Conservation (phyloP, 2,329 filamentous ascomycete species). For the Pseudocercospora cruenta region DNA sequence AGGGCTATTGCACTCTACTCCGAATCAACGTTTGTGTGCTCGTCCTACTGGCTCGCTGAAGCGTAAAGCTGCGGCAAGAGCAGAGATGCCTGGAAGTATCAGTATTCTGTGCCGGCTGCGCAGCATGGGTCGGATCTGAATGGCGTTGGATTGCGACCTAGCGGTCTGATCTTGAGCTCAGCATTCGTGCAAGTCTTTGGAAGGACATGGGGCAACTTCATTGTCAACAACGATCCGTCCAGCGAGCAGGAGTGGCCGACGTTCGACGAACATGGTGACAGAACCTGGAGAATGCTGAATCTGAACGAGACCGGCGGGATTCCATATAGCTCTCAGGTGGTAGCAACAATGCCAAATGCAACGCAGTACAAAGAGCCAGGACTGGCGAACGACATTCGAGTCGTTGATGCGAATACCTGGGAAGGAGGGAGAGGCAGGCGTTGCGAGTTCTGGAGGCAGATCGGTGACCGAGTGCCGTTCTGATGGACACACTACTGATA, state of each 20-base stretch:
- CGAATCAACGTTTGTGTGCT: slow-evolving; percentile 57
- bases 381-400: slow-evolving; percentile 45
- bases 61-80: slow-evolving; percentile 36
- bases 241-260: slow-evolving; percentile 36
- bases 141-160: slow-evolving; percentile 39
- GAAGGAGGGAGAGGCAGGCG: slow-evolving; percentile 52
- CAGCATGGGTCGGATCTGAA: slow-evolving; percentile 45
- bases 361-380: slow-evolving; percentile 33
- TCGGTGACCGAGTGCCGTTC: slow-evolving; percentile 33
- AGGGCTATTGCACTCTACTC: slow-evolving; percentile 56
- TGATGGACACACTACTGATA: slow-evolving; percentile 3
- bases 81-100: slow-evolving; percentile 45
- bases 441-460: slow-evolving; percentile 50
- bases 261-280: slow-evolving; percentile 46
- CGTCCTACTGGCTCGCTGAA: slow-evolving; percentile 58
- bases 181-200: slow-evolving; percentile 43
- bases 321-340: slow-evolving; percentile 11
- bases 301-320: slow-evolving; percentile 47
- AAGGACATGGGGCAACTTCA: slow-evolving; percentile 52
- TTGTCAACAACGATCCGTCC: slow-evolving; percentile 47
- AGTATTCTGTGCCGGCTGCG: slow-evolving; percentile 52
- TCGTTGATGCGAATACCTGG: slow-evolving; percentile 52
- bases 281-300: slow-evolving; percentile 41
- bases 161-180: slow-evolving; percentile 25
- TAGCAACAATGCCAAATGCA: slow-evolving; percentile 17